These are phyloP conservation scores for Arxiozyma telluris DNA, from an alignment of 1,139 yeast genomes.

Conservation along the genomic window DNA sequence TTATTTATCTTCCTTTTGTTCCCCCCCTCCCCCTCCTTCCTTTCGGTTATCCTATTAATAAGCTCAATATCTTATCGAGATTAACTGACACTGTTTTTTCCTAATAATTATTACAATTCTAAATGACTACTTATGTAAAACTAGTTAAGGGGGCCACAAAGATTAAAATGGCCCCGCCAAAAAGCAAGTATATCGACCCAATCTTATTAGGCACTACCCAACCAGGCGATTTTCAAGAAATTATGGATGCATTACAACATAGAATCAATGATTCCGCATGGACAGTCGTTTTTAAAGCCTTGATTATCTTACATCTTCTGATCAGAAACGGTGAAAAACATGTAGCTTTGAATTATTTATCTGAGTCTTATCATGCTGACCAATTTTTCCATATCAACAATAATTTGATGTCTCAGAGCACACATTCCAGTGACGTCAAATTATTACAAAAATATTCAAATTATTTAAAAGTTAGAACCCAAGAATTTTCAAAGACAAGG, in stretches of 20 bases:
- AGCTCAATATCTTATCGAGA: not conserved
- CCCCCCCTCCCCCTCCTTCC: not conserved
- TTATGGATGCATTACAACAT: constrained; percentile 53
- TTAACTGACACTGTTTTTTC: too few relatives aligned
- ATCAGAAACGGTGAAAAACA: constrained; percentile 49
- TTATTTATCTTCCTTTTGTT: not conserved
- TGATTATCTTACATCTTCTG: constrained; percentile 82
- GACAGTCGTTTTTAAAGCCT: constrained; percentile 81
- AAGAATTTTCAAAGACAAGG: constrained; percentile 55
- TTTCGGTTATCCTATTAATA: not conserved
- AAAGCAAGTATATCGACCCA: constrained; percentile 90
- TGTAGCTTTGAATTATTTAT: constrained; percentile 58
- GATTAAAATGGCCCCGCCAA: constrained; percentile 87
- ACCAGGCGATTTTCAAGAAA: constrained; percentile 54
- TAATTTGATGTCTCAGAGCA: constrained; percentile 2
- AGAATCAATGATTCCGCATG: constrained; percentile 77
- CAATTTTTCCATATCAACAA: constrained; percentile 42
- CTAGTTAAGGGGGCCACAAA: constrained; percentile 67
- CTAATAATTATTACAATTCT: not conserved
- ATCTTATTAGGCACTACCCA: constrained; percentile 72
- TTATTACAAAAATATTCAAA: constrained; percentile 57
- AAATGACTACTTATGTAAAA: constrained; percentile 30
- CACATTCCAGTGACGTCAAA: constrained; percentile 41
- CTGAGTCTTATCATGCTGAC: constrained; percentile 36
- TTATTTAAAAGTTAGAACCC: constrained; percentile 60